phyloP scores from a whole-genome alignment of 1,284 basidiomycete genomes.

The Trametes hirsuta region DNA sequence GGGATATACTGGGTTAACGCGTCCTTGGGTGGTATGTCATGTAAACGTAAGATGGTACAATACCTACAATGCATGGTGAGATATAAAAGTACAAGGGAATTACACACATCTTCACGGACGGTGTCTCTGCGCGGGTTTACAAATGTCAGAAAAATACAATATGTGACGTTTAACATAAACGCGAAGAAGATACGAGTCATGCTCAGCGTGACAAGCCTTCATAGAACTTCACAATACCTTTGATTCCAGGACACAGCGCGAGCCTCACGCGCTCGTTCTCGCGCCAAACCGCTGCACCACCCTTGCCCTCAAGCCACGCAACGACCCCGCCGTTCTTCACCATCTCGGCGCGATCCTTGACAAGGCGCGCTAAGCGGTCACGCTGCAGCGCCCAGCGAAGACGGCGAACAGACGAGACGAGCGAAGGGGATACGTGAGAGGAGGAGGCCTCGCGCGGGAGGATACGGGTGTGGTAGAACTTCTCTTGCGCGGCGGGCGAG shows the following conservation, averaged over 20 bases:
- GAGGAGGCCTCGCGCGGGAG: slow-evolving; percentile 56
- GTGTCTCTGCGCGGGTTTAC: too few species aligned
- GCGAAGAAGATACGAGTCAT: background rate
- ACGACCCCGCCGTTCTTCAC: slow-evolving; percentile 41
- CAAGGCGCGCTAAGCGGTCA: slow-evolving; percentile 56
- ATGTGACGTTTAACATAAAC: background rate
- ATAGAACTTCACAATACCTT: slow-evolving; percentile 59
- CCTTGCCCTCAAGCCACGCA: slow-evolving; percentile 58
- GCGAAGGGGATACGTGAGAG: slow-evolving; percentile 49
- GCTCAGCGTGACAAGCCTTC: slow-evolving; percentile 40
- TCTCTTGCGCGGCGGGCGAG: slow-evolving; percentile 35
- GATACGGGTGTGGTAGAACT: slow-evolving; percentile 48
- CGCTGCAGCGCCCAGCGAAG: slow-evolving; percentile 62
- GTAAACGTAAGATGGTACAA: too few species aligned
- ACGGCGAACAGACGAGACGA: slow-evolving; percentile 58
- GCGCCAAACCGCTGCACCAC: slow-evolving; percentile 44
- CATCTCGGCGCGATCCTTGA: slow-evolving; percentile 42
- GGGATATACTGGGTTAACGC: too few species aligned
- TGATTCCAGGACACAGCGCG: slow-evolving; percentile 66
- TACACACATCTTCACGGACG: too few species aligned
- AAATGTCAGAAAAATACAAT: too few species aligned
- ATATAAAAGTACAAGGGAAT: too few species aligned
- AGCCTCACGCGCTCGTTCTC: slow-evolving; percentile 67
- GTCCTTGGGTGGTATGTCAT: too few species aligned
- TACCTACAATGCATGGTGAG: too few species aligned